Base-by-base conservation (phyloP, 495 filamentous ascomycete species). In the Podospora anserina region DNA sequence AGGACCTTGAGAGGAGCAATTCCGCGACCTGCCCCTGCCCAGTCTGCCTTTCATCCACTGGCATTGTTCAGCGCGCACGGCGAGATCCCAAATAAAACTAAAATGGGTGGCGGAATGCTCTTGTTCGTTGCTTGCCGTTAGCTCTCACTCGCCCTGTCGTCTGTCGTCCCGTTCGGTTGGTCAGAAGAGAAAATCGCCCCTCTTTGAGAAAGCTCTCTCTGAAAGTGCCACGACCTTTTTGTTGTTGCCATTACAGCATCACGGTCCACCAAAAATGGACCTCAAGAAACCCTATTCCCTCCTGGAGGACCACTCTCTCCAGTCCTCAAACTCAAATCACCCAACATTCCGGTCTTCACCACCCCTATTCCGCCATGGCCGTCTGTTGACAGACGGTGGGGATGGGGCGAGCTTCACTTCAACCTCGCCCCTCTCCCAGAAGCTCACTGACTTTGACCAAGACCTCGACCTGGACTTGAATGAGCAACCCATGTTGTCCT, bases 71-170 rank as follows among this genome's bases (percentile, higher is more conserved):
- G 20, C 68, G 26, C 59, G 39, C 64, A 64, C 34, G 44, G 5
- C 59, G 9, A 7, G 62, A 65, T 64, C 44, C 44, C 30, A 66
- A 68, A 65, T 72, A 76, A 74, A 77, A 74, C 73, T 76, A 77
- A 76, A 77, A 76, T 76, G 72, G 69, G 72, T 78, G 76, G 75
- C 71, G 75, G 75, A 32, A 75, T 75, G 66, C 70, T 67, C 68
- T 66, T 70, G 54, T 18, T 60, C 26, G 60, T 71, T 61, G 66
- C 39, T 49, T 49, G 39, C 39, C 9, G 27, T 66, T 68, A 65
- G 64, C 39, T 49, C 15, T 11, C 39, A 49, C 9, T 49, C 39
- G 15, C 39, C 39, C 13, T 49, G 39, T 49, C 39, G 15, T 9
- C 13, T 32, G 4, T 23, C 23, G 23, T 23, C 23, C 34, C 3